A percentile compares a stretch with the other conserved stretches of the same genome.
Evolutionary conservation across 2,329 filamentous ascomycete species (phyloP).

Genomic region (Chaetomium strumarium): DNA sequence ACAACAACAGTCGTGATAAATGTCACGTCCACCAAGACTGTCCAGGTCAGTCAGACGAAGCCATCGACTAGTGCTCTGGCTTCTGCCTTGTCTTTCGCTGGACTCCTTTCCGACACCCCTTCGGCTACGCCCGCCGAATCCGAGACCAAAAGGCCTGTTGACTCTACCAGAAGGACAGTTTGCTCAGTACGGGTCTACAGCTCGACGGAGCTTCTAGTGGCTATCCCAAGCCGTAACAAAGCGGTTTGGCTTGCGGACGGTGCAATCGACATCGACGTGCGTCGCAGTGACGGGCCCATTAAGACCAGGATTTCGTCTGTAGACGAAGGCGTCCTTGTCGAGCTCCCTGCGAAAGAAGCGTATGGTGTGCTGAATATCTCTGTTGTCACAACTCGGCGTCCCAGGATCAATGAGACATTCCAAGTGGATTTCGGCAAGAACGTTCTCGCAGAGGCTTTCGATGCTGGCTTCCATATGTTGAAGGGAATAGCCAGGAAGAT

Average conservation of each 20-base stretch:
- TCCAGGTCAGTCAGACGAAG: constrained; percentile 27
- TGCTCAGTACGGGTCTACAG: constrained; percentile 43
- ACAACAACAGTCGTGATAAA: constrained; percentile 34
- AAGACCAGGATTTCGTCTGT: constrained; percentile 43
- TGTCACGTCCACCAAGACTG: constrained; percentile 33
- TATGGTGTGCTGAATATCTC: constrained; percentile 53
- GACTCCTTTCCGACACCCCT: constrained; percentile 36
- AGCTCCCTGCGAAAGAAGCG: constrained; percentile 49
- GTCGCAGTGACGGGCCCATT: constrained; percentile 42
- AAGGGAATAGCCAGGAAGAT: constrained; percentile 38
- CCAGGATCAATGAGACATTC: constrained; percentile 56
- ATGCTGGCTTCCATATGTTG: constrained; percentile 38
- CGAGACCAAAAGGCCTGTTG: constrained; percentile 31
- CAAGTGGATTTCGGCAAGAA: constrained; percentile 53
- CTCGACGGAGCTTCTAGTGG: constrained; percentile 48
- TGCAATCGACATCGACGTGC: constrained; percentile 51
- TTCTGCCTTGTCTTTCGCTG: constrained; percentile 33
- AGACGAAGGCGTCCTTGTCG: constrained; percentile 47
- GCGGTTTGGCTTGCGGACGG: constrained; percentile 50
- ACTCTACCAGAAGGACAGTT: constrained; percentile 34
- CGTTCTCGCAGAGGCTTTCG: constrained; percentile 39
- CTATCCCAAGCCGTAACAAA: constrained; percentile 46
- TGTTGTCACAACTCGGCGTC: constrained; percentile 52
- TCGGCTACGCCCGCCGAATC: constrained; percentile 23
- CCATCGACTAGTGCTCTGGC: constrained; percentile 26